Base-by-base conservation (phyloP, 1,284 basidiomycete genomes). In the Sanghuangporus baumii region DNA sequence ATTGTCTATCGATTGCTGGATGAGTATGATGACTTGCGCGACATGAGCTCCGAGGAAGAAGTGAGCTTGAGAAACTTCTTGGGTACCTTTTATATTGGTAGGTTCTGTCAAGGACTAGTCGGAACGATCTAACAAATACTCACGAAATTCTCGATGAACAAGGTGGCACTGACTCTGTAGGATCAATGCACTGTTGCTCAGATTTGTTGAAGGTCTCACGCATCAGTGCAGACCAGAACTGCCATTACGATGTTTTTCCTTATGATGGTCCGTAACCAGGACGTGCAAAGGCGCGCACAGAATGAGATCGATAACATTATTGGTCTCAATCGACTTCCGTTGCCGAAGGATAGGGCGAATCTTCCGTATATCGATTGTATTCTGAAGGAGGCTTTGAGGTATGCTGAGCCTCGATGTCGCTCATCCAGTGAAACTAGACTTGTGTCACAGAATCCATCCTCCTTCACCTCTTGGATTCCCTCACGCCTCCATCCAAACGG, bases 321-420 rank as follows among this genome's bases (percentile, higher is more conserved):
- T 34, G 62, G 57, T 12, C 23, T 41, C 8, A 59, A 68, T 9
- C 66, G 70, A 14, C 57, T 73, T 6, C 74, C 74, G 2, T 64
- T 57, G 1, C 67, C 73, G 12, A 64, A 63, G 8, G 74, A 75
- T 51, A 37, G 66, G 7, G 50, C 61, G 1, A 40, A 56, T 4
- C 60, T 74, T 7, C 71, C 73, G 2, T 74, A 72, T 59, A 64
- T 74, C 18, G 60, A 66, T 26, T 73, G 73, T 1, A 62, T 72
- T 2, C 59, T 72, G 23, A 69, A 72, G 52, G 74, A 75, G 61
- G 62, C 67, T 0, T 57, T 71, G 18, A 65, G 73, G 57, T 74
- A 41, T 41, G 52, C 26, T 26, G n/a, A 18, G 20, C 16, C 37
- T 14, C 14, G 18, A n/a, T 18, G 34, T 36, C 31, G n/a, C 16